Evolutionary conservation across 106 monocot species (phyloP).

Genomic region (Platanthera guangdongensis): DNA sequence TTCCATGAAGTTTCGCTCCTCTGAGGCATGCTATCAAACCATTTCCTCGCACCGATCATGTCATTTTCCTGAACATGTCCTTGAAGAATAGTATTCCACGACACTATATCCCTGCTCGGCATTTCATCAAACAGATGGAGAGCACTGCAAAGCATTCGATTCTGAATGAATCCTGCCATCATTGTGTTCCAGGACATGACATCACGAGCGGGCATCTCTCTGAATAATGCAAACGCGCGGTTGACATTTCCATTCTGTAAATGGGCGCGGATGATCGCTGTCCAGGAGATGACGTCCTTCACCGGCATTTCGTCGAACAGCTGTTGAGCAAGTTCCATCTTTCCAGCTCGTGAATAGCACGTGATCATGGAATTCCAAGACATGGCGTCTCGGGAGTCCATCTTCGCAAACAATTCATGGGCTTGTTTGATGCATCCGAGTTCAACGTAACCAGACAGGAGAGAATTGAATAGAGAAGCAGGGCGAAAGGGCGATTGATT

Average conservation of each 20-base stretch:
- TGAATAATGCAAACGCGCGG: constrained; percentile 27
- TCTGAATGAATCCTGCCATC: constrained; percentile 52
- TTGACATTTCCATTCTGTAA: constrained; percentile 32
- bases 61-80: constrained; percentile 37
- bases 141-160: constrained; percentile 46
- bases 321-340: constrained; percentile 26
- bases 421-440: constrained; percentile 35
- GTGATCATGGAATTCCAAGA: constrained; percentile 65
- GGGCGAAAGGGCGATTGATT: constrained; percentile 13
- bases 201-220: constrained; percentile 39
- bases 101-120: constrained; percentile 51
- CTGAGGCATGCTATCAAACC: constrained; percentile 49
- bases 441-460: constrained; percentile 46
- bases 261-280: constrained; percentile 38
- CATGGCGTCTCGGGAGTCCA: constrained; percentile 25
- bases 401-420: constrained; percentile 34
- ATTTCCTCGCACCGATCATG: constrained; percentile 24
- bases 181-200: constrained; percentile 68
- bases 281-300: constrained; percentile 70
- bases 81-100: constrained; percentile 59
- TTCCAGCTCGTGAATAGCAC: constrained; percentile 34
- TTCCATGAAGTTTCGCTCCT: constrained; percentile 77
- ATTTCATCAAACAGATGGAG: constrained; percentile 37
- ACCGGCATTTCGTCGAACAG: constrained; percentile 45
- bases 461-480: constrained; percentile 36